Conservation (phyloP, 192 early-diverging fungal species). For the Funneliformis mosseae region DNA sequence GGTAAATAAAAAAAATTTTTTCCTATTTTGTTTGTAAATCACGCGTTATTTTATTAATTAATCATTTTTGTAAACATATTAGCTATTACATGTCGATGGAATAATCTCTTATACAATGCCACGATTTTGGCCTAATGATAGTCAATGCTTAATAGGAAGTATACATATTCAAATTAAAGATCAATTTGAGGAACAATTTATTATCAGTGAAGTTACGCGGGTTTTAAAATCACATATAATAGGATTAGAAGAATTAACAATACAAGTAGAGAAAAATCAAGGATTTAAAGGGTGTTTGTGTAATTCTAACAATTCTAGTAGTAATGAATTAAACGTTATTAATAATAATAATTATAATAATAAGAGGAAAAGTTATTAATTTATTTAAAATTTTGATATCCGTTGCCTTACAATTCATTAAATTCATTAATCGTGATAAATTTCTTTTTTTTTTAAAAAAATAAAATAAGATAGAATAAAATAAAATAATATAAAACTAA, state of each 20-base stretch:
- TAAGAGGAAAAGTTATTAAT: neutral
- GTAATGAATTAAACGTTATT: neutral
- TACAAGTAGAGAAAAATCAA: conserved; percentile 52
- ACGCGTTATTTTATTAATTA: neutral
- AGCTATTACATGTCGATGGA: conserved; percentile 37
- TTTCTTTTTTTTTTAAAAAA: too few species aligned
- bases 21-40: neutral
- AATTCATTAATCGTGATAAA: too few species aligned
- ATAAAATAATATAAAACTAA: too few species aligned
- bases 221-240: conserved; percentile 48
- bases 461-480: too few species aligned
- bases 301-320: conserved; percentile 28
- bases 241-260: conserved; percentile 54
- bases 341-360: neutral
- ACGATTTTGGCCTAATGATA: conserved; percentile 63
- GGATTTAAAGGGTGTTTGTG: conserved; percentile 46
- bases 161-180: conserved; percentile 51
- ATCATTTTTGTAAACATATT: neutral
- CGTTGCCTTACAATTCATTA: too few species aligned
- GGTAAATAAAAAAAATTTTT: conserved; percentile 38
- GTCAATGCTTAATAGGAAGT: conserved; percentile 54
- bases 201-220: conserved; percentile 34
- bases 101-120: conserved; percentile 46
- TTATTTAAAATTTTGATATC: neutral
- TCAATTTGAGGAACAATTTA: conserved; percentile 30